Evolutionary conservation across 495 filamentous ascomycete species (phyloP), one percentile per base, ranked within the genome.

Genomic region (Aspergillus saccharolyticus): DNA sequence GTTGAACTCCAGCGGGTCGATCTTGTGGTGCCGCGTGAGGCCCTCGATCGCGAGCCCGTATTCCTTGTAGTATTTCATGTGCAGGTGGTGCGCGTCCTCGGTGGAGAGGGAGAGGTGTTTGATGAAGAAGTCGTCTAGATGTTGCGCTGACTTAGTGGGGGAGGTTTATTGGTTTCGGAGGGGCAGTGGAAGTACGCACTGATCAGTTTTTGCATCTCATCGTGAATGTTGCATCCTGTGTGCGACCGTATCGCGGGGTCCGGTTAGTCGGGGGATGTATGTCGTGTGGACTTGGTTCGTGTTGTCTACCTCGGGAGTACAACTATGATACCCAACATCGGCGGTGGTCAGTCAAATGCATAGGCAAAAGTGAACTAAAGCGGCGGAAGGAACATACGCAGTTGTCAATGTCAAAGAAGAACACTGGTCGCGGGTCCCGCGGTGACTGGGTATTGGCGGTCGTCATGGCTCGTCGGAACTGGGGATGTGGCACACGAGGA

Each of bases 21-120:
- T 94, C 71, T 93, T 87, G 73, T 99, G 95, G 71, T 97, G 87
- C 21, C 89, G 85, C 0, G 96, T 91, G 1, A 99, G 79, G 0
- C 95, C 95, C 68, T 96, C 89, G 61, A 99, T 92, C n/a, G 95
- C 92, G 3, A 97, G 84, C 19, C 95, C 95, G 72, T 99, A 99
- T 64, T 89, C 88, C 63, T 84, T 85, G 78, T 97, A 97, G 80
- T 99, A 99, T 58, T 88, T 87, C 69, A 83, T 75, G 70, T 97
- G 95, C 3, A 99, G 83, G 62, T 83, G 78, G 56, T 80, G 81
- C 28, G 94, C 93, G 53, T 97, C 92, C 46, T 86, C 80, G 53
- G 77, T 70, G 22, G 75, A 77, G 2, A 99, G 80, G 17, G 82
- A 82, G 9, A 97, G 84, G 67, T 96, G 89, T 25, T 78, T 84